These are phyloP conservation scores for Tinospora cordifolia DNA, from an alignment of 164 flowering plant genomes.

Conservation along the genomic window DNA sequence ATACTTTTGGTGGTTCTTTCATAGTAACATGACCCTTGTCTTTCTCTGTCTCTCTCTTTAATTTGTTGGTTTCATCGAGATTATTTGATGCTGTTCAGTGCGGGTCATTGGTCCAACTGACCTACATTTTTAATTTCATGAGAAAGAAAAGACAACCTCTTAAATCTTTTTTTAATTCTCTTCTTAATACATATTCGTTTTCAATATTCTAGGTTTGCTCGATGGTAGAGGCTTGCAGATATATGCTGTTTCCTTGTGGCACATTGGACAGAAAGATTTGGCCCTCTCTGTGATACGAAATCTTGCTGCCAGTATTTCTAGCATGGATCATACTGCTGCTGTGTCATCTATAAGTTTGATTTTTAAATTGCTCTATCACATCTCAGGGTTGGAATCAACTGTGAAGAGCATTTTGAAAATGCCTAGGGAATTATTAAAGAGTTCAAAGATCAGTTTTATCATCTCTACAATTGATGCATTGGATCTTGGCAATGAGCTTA, in stretches of 20 bases:
- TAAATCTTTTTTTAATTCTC: not conserved
- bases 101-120: not conserved
- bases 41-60: too few relatives aligned
- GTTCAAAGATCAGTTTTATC: slow-evolving; percentile 56
- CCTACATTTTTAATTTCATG: not conserved
- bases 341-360: slow-evolving; percentile 50
- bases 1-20: too few relatives aligned
- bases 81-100: too few relatives aligned
- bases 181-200: not conserved
- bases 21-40: too few relatives aligned
- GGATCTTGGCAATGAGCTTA: slow-evolving; percentile 46
- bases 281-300: slow-evolving; percentile 52
- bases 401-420: slow-evolving; percentile 51
- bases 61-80: too few relatives aligned
- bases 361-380: slow-evolving; percentile 53
- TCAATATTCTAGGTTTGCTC: slow-evolving; percentile 48
- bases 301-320: slow-evolving; percentile 39
- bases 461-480: slow-evolving; percentile 60
- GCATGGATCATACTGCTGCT: slow-evolving; percentile 37
- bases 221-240: slow-evolving; percentile 56
- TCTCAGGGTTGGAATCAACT: slow-evolving; percentile 60
- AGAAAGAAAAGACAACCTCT: not conserved
- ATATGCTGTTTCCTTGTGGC: slow-evolving; percentile 72
- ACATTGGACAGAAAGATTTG: slow-evolving; percentile 55
- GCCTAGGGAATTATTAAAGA: slow-evolving; percentile 56